Conservation (phyloP, 139 green algal genomes). For the Closterium sp. region DNA sequence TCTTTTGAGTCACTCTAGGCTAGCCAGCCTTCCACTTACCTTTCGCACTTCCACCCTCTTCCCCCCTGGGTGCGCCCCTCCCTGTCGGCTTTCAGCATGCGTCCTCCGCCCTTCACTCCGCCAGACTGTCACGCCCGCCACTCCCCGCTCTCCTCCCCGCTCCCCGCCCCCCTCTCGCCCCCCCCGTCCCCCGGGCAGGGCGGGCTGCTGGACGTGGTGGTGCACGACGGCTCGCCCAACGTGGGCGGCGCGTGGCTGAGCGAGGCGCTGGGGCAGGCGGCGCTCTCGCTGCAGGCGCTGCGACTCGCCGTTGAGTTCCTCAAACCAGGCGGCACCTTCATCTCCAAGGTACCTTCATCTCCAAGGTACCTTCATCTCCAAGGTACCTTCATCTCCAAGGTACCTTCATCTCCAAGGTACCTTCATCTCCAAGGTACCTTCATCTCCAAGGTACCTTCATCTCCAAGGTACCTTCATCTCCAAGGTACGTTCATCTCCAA, state of each 20-base stretch:
- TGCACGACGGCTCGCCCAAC: constrained; percentile 98
- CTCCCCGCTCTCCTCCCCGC: background rate
- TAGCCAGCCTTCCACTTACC: too few species aligned
- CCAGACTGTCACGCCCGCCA: background rate
- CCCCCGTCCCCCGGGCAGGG: background rate
- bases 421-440: background rate
- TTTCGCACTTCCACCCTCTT: background rate
- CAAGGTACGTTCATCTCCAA: too few species aligned
- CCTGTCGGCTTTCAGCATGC: background rate
- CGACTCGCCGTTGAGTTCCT: constrained; percentile 89
- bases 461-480: too few species aligned
- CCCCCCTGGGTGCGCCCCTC: background rate
- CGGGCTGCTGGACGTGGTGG: constrained; percentile 83
- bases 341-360: constrained; percentile 84
- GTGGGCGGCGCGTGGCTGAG: constrained; percentile 88
- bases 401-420: background rate
- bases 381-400: background rate
- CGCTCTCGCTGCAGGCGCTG: constrained; percentile 89
- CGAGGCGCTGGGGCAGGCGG: constrained; percentile 74
- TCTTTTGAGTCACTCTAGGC: too few species aligned
- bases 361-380: background rate
- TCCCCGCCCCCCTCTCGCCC: background rate
- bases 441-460: too few species aligned
- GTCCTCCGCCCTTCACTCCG: background rate
- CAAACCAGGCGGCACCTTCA: constrained; percentile 81